Evolutionary conservation across 2,329 filamentous ascomycete species (phyloP), one percentile per base, ranked within the genome.

Genomic region (Pseudogymnoascus sp.): DNA sequence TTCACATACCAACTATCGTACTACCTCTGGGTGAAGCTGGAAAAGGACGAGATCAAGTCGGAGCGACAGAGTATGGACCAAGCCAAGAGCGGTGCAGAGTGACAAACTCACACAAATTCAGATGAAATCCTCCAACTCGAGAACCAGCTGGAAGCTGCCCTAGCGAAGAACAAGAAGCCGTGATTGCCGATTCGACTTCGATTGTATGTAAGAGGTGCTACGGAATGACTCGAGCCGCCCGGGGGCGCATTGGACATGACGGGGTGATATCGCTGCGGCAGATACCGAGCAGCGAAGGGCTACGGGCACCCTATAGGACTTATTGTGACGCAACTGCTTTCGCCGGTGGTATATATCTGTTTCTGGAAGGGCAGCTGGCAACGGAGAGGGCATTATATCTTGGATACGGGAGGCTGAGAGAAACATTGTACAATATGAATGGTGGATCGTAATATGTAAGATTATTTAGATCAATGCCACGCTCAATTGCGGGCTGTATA

Each of bases 1-100:
- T 85, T 90, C 70, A 88, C 86, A 1, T 94, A 93, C 72, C 90
- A 94, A 74, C 68, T 89, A n/a, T 74, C 81, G 12, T 93, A 92
- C 75, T 90, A 83, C 77, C 76, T 75, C 12, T 94, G 90, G 90
- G 71, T 83, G 37, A 89, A 87, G 73, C 78, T 93, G 58, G 89
- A 92, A 73, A 81, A 82, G 35, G 80, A 89, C 60, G 90, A 94
- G 75, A 77, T 82, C 61, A 84, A 81, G 69, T 75, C 76, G 18
- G 77, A 84, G 47, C 82, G 82, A 66, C 75, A 81, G 66, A 80
- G 85, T 87, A 68, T 62, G 76, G 69, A 22, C 15, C 38, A 14
- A 28, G 6, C 20, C 47, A 53, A 33, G 37, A 35, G 12, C 18
- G 36, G 41, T 60, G n/a, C 38, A 33, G 58, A 35, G 30, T 35